Evolutionary conservation across 495 filamentous ascomycete species (phyloP).

Genomic region (Saxophila tyrrhenica): DNA sequence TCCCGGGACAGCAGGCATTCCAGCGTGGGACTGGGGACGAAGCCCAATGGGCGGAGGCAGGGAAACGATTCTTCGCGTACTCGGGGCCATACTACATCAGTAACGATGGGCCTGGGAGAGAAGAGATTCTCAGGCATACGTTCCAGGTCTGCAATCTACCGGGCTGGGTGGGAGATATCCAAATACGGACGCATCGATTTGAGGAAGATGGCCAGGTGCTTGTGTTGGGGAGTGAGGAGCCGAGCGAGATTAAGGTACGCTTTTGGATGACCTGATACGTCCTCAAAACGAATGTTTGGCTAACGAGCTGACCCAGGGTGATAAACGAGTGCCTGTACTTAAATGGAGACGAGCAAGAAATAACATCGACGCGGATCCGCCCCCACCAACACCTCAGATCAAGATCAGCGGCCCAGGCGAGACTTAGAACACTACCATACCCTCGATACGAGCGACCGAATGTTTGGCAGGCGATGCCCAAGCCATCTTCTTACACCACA

Average conservation of each 20-base stretch:
- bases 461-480: not conserved
- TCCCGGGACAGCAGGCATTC: slow-evolving; percentile 22
- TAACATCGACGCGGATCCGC: slow-evolving; percentile 13
- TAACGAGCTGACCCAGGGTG: slow-evolving; percentile 8
- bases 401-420: slow-evolving; percentile 18
- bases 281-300: no score
- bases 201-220: slow-evolving; percentile 24
- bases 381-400: slow-evolving; percentile 18
- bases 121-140: slow-evolving; percentile 18
- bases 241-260: slow-evolving; percentile 21
- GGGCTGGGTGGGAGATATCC: slow-evolving; percentile 20
- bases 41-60: slow-evolving; percentile 24
- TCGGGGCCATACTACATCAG: slow-evolving; percentile 23
- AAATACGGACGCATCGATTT: slow-evolving; percentile 17
- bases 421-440: slow-evolving; percentile 1
- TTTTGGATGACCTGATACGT: not conserved
- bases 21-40: slow-evolving; percentile 18
- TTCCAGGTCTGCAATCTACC: slow-evolving; percentile 22
- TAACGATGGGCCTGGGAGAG: slow-evolving; percentile 14
- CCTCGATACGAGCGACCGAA: not conserved
- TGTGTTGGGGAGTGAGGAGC: slow-evolving; percentile 18
- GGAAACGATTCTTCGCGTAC: slow-evolving; percentile 23
- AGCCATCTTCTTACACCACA: no score
- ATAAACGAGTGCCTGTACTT: slow-evolving; percentile 18
- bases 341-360: slow-evolving; percentile 17